Base-by-base conservation (phyloP, 345 rosid species). In the Syzygium grande region DNA sequence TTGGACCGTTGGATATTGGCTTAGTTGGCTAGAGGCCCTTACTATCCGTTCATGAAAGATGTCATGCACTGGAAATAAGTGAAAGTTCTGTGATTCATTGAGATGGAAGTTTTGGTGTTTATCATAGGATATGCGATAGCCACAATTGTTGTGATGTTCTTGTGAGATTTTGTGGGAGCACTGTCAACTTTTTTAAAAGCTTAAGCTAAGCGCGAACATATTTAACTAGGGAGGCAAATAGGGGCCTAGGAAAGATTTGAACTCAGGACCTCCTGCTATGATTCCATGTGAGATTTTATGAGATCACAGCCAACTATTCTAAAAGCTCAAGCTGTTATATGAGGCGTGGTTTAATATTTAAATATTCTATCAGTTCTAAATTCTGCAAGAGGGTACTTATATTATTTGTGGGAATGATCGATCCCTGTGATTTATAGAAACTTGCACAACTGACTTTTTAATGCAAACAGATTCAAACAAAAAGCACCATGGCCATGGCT, bases 401-500 rank as follows among this genome's bases (percentile, higher is more conserved):
- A 84, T 84, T 53, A 53, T 84, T 30, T 51, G 30, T 51, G 23
- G 11, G 53, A 84, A 84, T 54, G 46, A 54, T 53, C 7, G 1
- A 34, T 73, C 46, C 49, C 80, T 73, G 3, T 73, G 49, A 73
- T 68, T 73, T 73, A 41, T 84, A 84, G 54, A 29, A 16, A 51
- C 56, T 77, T 63, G 61, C 87, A 61, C 16, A 86, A 29, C 83
- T 85, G 84, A 80, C 86, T 88, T 87, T 80, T 41, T 84, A 80
- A 78, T 87, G 87, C 29, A 53, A 87, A 84, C 92, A 97, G 99
- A 87, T 97, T 95, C 92, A 97, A 97, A 89, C 96, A 95, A 86
- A 96, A 92, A 89, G 91, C 97, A 15, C 98, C 99, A 16, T 95
- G 94, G 96, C 99, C 98, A 51, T 91, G 94, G 93, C 91, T 92